Percentiles rank a stretch among this genome's conserved stretches.
phyloP scores from a whole-genome alignment of 2,329 filamentous ascomycete species.

The Hirsutella rhossiliensis region DNA sequence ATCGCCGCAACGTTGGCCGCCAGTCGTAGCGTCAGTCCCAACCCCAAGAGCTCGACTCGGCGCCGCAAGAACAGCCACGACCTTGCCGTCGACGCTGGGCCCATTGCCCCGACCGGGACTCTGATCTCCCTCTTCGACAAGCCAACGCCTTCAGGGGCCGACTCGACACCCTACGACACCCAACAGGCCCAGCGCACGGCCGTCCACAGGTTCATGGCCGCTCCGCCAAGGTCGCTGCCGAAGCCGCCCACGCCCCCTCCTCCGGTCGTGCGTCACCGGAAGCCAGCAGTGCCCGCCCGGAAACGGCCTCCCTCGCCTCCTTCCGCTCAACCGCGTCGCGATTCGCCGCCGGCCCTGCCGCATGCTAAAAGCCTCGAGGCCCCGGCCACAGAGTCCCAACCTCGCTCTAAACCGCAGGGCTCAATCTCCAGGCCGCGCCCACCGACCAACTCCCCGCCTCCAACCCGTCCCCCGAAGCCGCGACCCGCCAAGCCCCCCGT shows the following conservation, averaged over 20 bases:
- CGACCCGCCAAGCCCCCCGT: neutral
- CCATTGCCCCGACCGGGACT: slow-evolving; percentile 50
- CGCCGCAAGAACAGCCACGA: slow-evolving; percentile 3
- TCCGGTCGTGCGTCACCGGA: neutral
- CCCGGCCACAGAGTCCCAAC: slow-evolving; percentile 4
- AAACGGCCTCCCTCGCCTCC: slow-evolving; percentile 1
- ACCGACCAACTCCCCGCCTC: neutral
- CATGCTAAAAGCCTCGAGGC: neutral
- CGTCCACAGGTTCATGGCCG: slow-evolving; percentile 1
- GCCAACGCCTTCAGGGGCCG: slow-evolving; percentile 16
- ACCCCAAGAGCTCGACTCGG: slow-evolving; percentile 8
- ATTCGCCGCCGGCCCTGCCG: neutral
- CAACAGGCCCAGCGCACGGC: neutral
- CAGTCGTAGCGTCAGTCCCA: slow-evolving; percentile 35
- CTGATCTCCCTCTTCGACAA: slow-evolving; percentile 59
- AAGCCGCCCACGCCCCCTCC: neutral
- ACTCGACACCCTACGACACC: neutral
- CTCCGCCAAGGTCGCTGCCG: neutral
- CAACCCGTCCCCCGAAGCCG: neutral
- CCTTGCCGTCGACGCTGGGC: slow-evolving; percentile 33
- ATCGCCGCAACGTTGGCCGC: slow-evolving; percentile 45
- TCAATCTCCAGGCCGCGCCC: neutral
- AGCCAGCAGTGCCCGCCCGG: neutral
- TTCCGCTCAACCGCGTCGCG: neutral
- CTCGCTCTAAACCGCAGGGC: slow-evolving; percentile 5